Base-by-base conservation (phyloP, 2,329 filamentous ascomycete species). In the Exserohilum rostratum region DNA sequence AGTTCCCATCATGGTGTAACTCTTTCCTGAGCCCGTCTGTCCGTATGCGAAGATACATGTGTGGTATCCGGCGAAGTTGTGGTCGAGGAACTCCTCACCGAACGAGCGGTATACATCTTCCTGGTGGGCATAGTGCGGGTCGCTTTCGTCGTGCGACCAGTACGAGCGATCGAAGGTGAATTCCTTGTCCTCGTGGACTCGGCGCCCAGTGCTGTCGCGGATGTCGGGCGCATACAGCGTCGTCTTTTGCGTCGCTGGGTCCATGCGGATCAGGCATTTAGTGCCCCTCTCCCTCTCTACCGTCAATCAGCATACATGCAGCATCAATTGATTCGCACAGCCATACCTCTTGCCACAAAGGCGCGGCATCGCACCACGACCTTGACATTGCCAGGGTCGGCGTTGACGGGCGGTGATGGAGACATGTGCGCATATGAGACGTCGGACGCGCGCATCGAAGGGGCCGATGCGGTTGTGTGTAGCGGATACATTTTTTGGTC, bases 21-120 rank as follows among this genome's bases (percentile, higher is more conserved):
- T 96, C 80, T 99, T 99, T 46, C 95, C 95, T 0, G 93, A 96
- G 20, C 95, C 95, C 0, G 95, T 99, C 80, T 99, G 95, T 10
- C 95, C 95, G 70, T 99, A 98, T 57, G 95, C 95, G 72, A 99
- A 98, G 65, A 99, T 99, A 76, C 95, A 99, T 0, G 95, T 99
- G 77, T 99, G 93, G 79, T 99, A 99, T 61, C 95, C 95, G 73
- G 97, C 93, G 69, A 99, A 99, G 79, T 99, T 99, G 83, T 99
- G 95, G 76, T 99, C 95, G 59, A 99, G 84, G 65, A 99, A 98
- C 71, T 98, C 95, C 75, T 97, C 92, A 50, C 95, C 95, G 20
- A 99, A 84, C 55, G 89, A 90, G 70, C 95, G 91, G 81, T 99
- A 98, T 51, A 99, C 89, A 68, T 97, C 90, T 68, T 92, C 90